These are phyloP conservation scores for Spathaspora girioi DNA, from an alignment of 805 yeast species.

Conservation along the genomic window DNA sequence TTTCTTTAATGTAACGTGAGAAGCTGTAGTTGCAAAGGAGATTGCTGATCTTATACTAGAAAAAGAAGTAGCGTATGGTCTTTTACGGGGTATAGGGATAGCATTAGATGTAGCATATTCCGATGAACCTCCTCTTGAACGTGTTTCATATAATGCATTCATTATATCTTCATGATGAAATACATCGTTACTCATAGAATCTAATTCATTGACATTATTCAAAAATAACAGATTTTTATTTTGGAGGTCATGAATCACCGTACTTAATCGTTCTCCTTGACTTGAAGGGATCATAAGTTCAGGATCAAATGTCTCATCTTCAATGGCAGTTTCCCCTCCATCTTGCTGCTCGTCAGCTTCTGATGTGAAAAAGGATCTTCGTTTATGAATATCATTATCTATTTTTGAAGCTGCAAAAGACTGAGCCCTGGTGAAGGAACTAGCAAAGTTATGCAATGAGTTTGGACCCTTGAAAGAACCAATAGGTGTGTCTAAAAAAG, in stretches of 20 bases:
- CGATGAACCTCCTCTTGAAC: constrained; percentile 30
- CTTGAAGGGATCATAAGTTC: constrained; percentile 62
- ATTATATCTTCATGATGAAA: constrained; percentile 38
- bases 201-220: constrained; percentile 10
- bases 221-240: constrained; percentile 14
- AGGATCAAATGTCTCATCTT: constrained; percentile 67
- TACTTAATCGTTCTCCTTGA: constrained; percentile 61
- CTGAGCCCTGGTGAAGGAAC: constrained; percentile 77
- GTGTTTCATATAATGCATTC: constrained; percentile 18
- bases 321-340: constrained; percentile 21
- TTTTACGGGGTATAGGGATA: constrained; percentile 24
- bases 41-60: constrained; percentile 39
- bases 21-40: constrained; percentile 36
- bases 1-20: constrained; percentile 53
- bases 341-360: constrained; percentile 9
- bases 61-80: constrained; percentile 37
- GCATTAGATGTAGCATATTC: constrained; percentile 11
- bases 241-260: constrained; percentile 43
- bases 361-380: constrained; percentile 54
- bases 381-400: constrained; percentile 53
- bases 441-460: constrained; percentile 74
- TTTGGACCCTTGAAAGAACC: constrained; percentile 58
- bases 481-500: constrained; percentile 29
- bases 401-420: constrained; percentile 49
- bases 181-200: constrained; percentile 23